Percentiles rank a stretch among this genome's conserved stretches.
Evolutionary conservation across 345 rosid genomes (phyloP).

Genomic region (Rhodamnia rubescens): DNA sequence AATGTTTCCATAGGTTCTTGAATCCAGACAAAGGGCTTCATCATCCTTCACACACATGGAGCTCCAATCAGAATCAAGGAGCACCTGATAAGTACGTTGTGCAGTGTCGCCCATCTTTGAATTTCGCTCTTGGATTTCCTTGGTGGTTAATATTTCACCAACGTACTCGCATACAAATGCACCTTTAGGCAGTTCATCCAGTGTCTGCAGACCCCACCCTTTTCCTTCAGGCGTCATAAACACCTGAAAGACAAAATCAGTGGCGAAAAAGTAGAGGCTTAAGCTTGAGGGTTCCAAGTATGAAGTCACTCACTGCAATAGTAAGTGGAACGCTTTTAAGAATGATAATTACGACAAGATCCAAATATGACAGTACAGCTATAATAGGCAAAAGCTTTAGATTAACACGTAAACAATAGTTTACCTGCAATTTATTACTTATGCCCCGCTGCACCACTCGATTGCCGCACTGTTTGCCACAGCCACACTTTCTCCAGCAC

Average conservation of each 20-base stretch:
- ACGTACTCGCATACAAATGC: constrained; percentile 74
- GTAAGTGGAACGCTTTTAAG: neutral
- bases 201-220: constrained; percentile 86
- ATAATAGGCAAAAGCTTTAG: neutral
- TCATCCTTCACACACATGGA: constrained; percentile 50
- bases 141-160: constrained; percentile 77
- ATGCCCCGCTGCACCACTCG: constrained; percentile 88
- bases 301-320: neutral
- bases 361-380: neutral
- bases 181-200: constrained; percentile 81
- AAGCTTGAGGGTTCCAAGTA: neutral
- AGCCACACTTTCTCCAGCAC: constrained; percentile 91
- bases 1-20: constrained; percentile 65
- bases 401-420: neutral
- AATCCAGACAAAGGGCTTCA: constrained; percentile 82
- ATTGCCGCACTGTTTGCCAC: constrained; percentile 68
- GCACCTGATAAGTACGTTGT: constrained; percentile 46
- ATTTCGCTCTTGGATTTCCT: constrained; percentile 53
- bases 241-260: constrained; percentile 37
- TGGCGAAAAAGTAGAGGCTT: neutral
- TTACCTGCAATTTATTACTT: constrained; percentile 66
- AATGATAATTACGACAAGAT: neutral
- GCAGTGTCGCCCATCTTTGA: constrained; percentile 18
- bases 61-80: constrained; percentile 82
- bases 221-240: constrained; percentile 60